Evolutionary conservation across 1,284 basidiomycete species (phyloP).

Genomic region (Fistulina hepatica): DNA sequence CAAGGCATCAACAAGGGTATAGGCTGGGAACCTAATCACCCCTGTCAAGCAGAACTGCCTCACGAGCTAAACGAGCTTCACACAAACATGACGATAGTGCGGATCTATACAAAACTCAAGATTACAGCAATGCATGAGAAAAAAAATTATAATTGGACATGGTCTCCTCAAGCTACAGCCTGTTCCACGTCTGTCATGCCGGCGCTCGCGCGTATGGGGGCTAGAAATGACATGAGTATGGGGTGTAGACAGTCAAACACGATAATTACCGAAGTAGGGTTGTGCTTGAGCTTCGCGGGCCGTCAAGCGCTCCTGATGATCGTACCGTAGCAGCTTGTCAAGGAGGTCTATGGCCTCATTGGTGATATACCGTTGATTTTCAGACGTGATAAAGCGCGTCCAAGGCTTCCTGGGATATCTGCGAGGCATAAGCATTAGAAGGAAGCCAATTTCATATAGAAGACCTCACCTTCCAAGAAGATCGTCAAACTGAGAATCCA

Average conservation of each 20-base stretch:
- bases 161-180: too few species aligned
- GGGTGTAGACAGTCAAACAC: conserved; percentile 9
- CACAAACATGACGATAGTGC: conserved; percentile 6
- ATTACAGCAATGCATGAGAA: conserved; percentile 20
- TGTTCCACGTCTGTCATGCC: conserved; percentile 66
- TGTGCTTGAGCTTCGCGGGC: conserved; percentile 86
- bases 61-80: background rate
- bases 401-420: conserved; percentile 92
- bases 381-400: conserved; percentile 86
- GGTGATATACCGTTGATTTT: conserved; percentile 96
- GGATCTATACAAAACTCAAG: conserved; percentile 12
- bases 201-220: conserved; percentile 51
- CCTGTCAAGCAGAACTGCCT: background rate
- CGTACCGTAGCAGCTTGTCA: conserved; percentile 92
- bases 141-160: conserved; percentile 16
- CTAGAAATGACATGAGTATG: conserved; percentile 27
- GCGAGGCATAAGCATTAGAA: conserved; percentile 8
- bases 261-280: conserved; percentile 70
- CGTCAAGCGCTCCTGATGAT: conserved; percentile 94
- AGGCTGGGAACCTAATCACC: background rate
- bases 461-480: conserved; percentile 61
- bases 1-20: background rate
- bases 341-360: conserved; percentile 96
- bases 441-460: conserved; percentile 7
- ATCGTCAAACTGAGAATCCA: conserved; percentile 86